Evolutionary conservation across 495 filamentous ascomycete genomes (phyloP), one percentile per base, ranked within the genome.

Genomic region (Penicillium roqueforti): DNA sequence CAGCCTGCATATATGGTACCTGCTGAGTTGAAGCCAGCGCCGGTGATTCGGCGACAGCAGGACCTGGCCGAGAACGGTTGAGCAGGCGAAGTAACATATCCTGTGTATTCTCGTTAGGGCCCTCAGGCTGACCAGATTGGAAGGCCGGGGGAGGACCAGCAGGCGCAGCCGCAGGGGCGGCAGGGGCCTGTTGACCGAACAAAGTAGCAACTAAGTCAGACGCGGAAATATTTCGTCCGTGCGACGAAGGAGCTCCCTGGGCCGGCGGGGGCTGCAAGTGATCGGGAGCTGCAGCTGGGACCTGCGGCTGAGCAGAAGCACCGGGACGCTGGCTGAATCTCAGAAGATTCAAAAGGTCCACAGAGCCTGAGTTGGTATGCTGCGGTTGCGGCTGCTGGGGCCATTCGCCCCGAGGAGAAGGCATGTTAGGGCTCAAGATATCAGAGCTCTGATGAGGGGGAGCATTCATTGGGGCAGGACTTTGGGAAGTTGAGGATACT

Each of bases 271-370:
- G 65, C 43, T 56, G 76, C 64, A 59, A 59, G 49, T 65, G 78
- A 63, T 70, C 70, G 14, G 59, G 34, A 18, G 37, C 58, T 13
- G 56, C 13, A 51, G 56, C 63, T 18, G 65, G 46, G 31, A 61
- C 65, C 40, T 68, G 72, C 45, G 73, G 71, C 11, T 64, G 68
- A 36, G 64, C 53, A 40, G 66, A 49, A 51, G 68, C 55, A 41
- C 58, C 57, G 19, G 66, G 51, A 16, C 72, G 63, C 57, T 88
- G 80, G 59, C 82, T 89, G 72, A 91, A 96, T 72, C 91, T 91
- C 45, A 98, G 80, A 37, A 98, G 80, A 62, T 87, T 93, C 64
- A 98, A 77, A 57, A 98, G 72, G 63, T 86, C 89, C 41, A 71
- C 83, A 47, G 77, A 85, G 73, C 76, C 77, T 47, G 80, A 70